Percentiles rank a stretch among this genome's conserved stretches.
These are phyloP conservation scores for Annulohypoxylon bovei DNA, from an alignment of 495 filamentous ascomycete species.

Conservation along the genomic window DNA sequence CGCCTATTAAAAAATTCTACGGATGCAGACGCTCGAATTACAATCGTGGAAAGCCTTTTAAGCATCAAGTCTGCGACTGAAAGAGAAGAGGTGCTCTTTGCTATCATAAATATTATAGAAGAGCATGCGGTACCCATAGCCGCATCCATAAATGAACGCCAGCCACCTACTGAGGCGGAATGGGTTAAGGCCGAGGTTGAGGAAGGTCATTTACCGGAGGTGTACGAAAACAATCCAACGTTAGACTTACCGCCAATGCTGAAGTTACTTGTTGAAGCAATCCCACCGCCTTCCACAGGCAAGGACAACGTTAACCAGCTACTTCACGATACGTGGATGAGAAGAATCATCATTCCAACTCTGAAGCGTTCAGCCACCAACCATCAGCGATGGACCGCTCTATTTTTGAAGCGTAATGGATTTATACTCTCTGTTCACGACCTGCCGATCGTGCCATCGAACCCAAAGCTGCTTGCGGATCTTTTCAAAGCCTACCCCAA, in stretches of 20 bases:
- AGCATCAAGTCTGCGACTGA: constrained; percentile 30
- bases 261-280: constrained; percentile 6
- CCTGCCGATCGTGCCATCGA: constrained; percentile 38
- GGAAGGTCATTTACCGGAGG: not conserved
- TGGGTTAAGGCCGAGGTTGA: constrained; percentile 45
- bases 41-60: constrained; percentile 47
- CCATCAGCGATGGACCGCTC: constrained; percentile 41
- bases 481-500: constrained; percentile 12
- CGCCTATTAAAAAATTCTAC: constrained; percentile 43
- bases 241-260: constrained; percentile 10
- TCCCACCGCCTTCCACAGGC: not conserved
- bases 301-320: not conserved
- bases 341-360: constrained; percentile 27
- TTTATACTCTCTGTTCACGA: constrained; percentile 22
- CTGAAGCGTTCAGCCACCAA: constrained; percentile 35
- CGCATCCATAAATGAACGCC: constrained; percentile 49
- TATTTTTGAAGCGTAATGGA: constrained; percentile 42
- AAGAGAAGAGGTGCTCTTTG: constrained; percentile 9
- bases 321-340: constrained; percentile 11
- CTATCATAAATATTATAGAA: constrained; percentile 43
- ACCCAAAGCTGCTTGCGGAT: constrained; percentile 10
- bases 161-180: constrained; percentile 33
- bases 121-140: constrained; percentile 45
- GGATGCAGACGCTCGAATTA: constrained; percentile 50
- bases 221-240: not conserved